Percentiles rank a stretch among this genome's conserved stretches.
These are phyloP conservation scores for Scopulariopsis brevicaulis DNA, from an alignment of 2,329 filamentous ascomycete species.

Conservation along the genomic window DNA sequence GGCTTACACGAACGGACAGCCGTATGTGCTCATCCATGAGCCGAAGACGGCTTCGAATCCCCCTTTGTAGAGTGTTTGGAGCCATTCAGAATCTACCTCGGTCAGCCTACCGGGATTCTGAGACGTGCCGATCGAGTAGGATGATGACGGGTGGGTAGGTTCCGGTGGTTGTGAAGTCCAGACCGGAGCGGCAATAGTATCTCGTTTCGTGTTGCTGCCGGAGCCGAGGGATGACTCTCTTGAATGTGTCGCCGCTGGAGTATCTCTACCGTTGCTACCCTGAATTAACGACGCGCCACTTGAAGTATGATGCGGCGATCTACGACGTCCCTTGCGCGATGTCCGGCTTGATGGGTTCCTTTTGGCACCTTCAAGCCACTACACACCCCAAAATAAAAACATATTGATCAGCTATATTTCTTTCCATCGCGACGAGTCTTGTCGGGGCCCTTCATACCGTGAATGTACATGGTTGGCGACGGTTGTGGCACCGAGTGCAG, in stretches of 20 bases:
- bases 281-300: constrained; percentile 6
- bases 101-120: constrained; percentile 5
- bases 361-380: constrained; percentile 16
- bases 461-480: constrained; percentile 16
- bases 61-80: constrained; percentile 18
- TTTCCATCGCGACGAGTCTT: background rate
- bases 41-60: constrained; percentile 28
- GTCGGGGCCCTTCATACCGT: constrained; percentile 9
- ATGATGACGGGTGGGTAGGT: background rate
- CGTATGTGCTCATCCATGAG: constrained; percentile 27
- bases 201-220: background rate
- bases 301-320: constrained; percentile 4
- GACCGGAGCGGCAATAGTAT: background rate
- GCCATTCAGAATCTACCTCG: constrained; percentile 11
- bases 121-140: constrained; percentile 2
- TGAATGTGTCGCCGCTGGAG: background rate
- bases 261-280: background rate
- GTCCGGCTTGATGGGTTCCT: constrained; percentile 2
- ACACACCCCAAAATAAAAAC: background rate
- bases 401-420: too few species aligned
- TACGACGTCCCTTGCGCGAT: constrained; percentile 8
- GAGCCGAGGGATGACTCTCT: background rate
- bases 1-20: constrained; percentile 27
- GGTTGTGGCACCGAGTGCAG: constrained; percentile 46
- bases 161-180: background rate